Conservation (phyloP, 768 basidiomycete genomes). For the Kockovaella imperatae region DNA sequence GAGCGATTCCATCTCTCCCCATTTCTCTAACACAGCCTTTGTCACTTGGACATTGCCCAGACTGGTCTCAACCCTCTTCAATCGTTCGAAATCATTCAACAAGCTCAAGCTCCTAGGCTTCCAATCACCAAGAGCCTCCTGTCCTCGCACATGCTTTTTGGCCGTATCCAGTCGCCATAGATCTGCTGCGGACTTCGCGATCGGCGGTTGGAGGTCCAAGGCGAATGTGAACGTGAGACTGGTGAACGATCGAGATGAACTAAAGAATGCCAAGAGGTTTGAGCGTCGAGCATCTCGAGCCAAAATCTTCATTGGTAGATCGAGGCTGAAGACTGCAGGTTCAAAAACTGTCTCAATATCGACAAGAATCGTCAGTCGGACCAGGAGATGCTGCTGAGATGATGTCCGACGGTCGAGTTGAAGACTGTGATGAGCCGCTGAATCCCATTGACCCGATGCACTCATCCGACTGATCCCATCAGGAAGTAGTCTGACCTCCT, state of each 20-base stretch:
- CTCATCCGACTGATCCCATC: constrained; percentile 72
- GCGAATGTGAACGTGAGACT: constrained; percentile 79
- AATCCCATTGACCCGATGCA: constrained; percentile 81
- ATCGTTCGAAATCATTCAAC: constrained; percentile 72
- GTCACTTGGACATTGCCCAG: constrained; percentile 87
- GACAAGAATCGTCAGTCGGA: constrained; percentile 70
- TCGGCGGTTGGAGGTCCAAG: constrained; percentile 69
- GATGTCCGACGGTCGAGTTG: constrained; percentile 71
- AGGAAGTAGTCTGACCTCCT: constrained; percentile 63
- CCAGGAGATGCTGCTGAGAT: constrained; percentile 64
- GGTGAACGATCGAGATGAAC: constrained; percentile 64
- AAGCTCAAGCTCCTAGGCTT: constrained; percentile 79
- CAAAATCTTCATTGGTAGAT: constrained; percentile 74
- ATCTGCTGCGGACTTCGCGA: constrained; percentile 77
- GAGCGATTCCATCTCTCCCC: constrained; percentile 7
- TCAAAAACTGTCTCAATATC: constrained; percentile 76
- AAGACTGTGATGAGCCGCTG: constrained; percentile 76
- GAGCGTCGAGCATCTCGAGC: constrained; percentile 78
- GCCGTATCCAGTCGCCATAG: constrained; percentile 92
- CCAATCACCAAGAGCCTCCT: constrained; percentile 76
- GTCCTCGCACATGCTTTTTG: constrained; percentile 87
- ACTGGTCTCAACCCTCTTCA: constrained; percentile 63
- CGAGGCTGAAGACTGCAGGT: constrained; percentile 80
- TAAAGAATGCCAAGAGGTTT: constrained; percentile 66
- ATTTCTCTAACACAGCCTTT: constrained; percentile 57